Conservation (phyloP, 345 rosid species). For the Eucalyptus lansdowneana region DNA sequence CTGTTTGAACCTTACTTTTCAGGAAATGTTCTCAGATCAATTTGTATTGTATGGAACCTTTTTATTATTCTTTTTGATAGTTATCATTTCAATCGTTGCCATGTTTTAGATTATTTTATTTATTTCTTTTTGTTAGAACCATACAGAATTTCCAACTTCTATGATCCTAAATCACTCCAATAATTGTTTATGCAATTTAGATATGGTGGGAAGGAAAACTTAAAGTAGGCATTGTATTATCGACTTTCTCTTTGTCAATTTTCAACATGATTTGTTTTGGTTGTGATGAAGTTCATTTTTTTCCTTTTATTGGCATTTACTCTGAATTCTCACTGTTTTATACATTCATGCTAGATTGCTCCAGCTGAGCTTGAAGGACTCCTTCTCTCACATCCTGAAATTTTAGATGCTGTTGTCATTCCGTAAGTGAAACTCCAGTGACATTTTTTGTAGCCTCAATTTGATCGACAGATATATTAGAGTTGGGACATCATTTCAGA, state of each 20-base stretch:
- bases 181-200: not conserved
- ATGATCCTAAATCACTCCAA: not conserved
- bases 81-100: not conserved
- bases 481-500: not conserved
- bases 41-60: not conserved
- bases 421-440: constrained; percentile 41
- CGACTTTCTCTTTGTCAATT: not conserved
- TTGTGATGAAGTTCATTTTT: not conserved
- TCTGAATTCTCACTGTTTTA: not conserved
- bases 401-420: constrained; percentile 78
- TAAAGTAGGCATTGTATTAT: not conserved
- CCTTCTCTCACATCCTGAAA: constrained; percentile 79
- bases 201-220: not conserved
- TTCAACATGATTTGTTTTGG: not conserved
- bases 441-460: not conserved
- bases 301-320: not conserved
- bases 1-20: not conserved
- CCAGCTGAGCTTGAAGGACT: constrained; percentile 98
- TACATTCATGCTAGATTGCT: constrained; percentile 42
- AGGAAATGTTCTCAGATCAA: not conserved
- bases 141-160: not conserved
- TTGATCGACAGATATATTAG: not conserved
- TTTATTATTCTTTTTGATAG: not conserved
- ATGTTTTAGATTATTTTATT: not conserved
- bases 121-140: not conserved